These are phyloP conservation scores for Calonectria crousiana DNA, from an alignment of 2,329 filamentous ascomycete genomes.

Conservation along the genomic window DNA sequence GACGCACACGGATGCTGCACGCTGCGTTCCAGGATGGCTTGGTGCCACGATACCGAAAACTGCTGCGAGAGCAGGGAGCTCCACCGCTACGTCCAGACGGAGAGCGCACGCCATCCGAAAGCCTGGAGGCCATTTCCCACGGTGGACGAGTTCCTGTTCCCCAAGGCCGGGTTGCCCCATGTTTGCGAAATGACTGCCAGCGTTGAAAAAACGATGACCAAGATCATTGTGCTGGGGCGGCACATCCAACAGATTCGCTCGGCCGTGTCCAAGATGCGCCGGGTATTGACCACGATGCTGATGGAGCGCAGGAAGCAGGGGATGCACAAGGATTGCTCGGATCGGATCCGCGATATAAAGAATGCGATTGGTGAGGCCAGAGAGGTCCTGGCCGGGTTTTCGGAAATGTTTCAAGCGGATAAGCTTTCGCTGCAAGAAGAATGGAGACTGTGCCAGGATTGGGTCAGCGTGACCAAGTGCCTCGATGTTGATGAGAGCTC, in stretches of 20 bases:
- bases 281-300: background rate
- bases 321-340: too few species aligned
- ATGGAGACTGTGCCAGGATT: background rate
- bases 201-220: background rate
- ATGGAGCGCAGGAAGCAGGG: background rate
- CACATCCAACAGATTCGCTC: background rate
- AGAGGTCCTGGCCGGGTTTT: background rate
- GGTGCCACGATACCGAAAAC: constrained; percentile 27
- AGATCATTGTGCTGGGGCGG: background rate
- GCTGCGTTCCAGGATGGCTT: constrained; percentile 23
- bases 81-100: constrained; percentile 37
- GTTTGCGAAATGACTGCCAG: background rate
- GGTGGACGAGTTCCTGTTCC: background rate
- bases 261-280: background rate
- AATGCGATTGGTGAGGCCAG: background rate
- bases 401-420: background rate
- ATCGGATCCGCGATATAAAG: background rate
- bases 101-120: background rate
- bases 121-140: background rate
- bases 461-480: background rate
- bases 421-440: background rate
- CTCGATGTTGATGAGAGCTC: background rate
- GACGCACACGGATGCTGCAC: constrained; percentile 45
- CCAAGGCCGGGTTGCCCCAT: background rate
- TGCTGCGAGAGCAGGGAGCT: constrained; percentile 26